Evolutionary conservation across 176 grass and related monocot species (phyloP), one percentile per base, ranked within the genome.

Genomic region (Triticum aestivum): DNA sequence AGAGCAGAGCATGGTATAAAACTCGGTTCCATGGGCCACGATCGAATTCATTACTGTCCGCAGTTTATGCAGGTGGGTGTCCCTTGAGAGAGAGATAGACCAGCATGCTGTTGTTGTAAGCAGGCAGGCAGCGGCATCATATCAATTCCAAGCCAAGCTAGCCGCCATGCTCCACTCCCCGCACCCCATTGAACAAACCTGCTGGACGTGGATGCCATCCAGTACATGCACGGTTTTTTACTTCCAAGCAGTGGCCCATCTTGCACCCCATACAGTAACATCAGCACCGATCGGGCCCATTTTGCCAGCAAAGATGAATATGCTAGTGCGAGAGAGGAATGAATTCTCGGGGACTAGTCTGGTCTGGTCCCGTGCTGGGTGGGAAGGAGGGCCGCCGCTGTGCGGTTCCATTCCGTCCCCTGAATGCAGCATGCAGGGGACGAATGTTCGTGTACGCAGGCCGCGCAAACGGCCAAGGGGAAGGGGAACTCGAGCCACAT

Each of bases 31-130:
- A 51, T 13, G 44, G 11, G 44, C 44, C 62, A 41, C n/a, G 33
- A 77, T 52, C 11, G 71, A 32, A 77, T 70, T 61, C 47, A 88
- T 82, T 69, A 24, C 26, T 41, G n/a, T 77, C 82, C 69, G 34
- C 45, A 24, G 24, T 49, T 62, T 26, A 23, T 29, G 37, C 49
- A 62, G 24, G 77, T 70, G 7, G 61, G 17, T 77, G 86, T 62
- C 80, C 15, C 72, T 26, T 3, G 10, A 45, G 10, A 38, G 37
- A 38, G 38, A 39, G 38, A 37, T 5, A 37, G 35, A 39, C 1
- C 44, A 12, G 44, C 44, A 45, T 45, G 44, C 3, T 45, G 7
- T 39, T 39, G 38, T 39, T 39, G 38, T 8, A 39, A 39, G 7
- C 38, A 39, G 38, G 38, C 38, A 39, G 44, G 44, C 44, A 4